A percentile compares a stretch with the other conserved stretches of the same genome.
Conservation (phyloP, 208 protist species). For the Herpetomonas tarakana region DNA sequence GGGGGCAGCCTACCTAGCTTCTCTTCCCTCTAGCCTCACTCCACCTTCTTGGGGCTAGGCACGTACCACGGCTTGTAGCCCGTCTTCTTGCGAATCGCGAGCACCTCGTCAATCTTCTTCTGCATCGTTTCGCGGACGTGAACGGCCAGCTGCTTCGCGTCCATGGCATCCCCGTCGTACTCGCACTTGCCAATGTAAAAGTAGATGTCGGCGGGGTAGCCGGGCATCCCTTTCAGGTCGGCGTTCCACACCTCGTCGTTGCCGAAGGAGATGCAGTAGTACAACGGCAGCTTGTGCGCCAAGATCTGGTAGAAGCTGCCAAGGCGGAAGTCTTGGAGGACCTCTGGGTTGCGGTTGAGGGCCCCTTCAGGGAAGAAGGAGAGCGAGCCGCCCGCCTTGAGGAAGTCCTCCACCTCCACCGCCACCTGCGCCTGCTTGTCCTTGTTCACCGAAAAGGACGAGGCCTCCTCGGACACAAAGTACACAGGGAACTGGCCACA, state of each 20-base stretch:
- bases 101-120: slow-evolving; percentile 52
- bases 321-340: slow-evolving; percentile 77
- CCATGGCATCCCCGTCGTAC: slow-evolving; percentile 40
- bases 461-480: slow-evolving; percentile 53
- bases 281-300: slow-evolving; percentile 53
- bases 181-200: slow-evolving; percentile 78
- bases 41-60: slow-evolving; percentile 6
- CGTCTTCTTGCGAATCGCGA: slow-evolving; percentile 28
- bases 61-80: slow-evolving; percentile 45
- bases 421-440: slow-evolving; percentile 77
- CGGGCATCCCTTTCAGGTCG: slow-evolving; percentile 47
- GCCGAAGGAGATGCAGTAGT: slow-evolving; percentile 76
- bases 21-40: too few species aligned
- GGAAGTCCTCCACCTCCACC: slow-evolving; percentile 50
- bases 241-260: slow-evolving; percentile 82
- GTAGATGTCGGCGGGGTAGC: slow-evolving; percentile 75
- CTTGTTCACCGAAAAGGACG: slow-evolving; percentile 72
- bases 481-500: slow-evolving; percentile 86
- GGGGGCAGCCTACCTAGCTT: too few species aligned
- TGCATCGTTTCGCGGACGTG: slow-evolving; percentile 76
- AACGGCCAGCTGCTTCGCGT: slow-evolving; percentile 38
- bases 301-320: slow-evolving; percentile 78
- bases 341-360: slow-evolving; percentile 75
- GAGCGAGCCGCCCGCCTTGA: slow-evolving; percentile 51
- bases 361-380: slow-evolving; percentile 86